Conservation (phyloP, 371 early-diverging fungal genomes). For the Lichtheimia corymbifera region DNA sequence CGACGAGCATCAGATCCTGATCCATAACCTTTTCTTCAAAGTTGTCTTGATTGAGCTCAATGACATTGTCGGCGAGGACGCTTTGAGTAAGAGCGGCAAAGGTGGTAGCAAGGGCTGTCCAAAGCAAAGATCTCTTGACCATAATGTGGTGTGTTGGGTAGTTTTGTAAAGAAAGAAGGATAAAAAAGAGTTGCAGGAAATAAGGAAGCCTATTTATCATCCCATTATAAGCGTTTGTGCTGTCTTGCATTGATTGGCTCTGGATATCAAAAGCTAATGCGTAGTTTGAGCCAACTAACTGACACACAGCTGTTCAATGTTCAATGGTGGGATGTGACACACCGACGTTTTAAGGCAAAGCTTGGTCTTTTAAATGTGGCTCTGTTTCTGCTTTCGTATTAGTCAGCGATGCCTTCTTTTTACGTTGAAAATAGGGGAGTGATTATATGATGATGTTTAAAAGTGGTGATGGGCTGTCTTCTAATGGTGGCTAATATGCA, state of each 20-base stretch:
- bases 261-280: not conserved
- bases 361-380: too few species aligned
- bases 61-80: constrained; percentile 58
- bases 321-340: too few species aligned
- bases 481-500: too few species aligned
- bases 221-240: not conserved
- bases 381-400: too few species aligned
- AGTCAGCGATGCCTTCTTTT: too few species aligned
- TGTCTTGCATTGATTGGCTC: constrained; percentile 5
- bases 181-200: not conserved
- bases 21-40: constrained; percentile 65
- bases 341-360: too few species aligned
- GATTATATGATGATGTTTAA: too few species aligned
- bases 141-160: constrained; percentile 20
- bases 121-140: constrained; percentile 43
- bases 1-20: constrained; percentile 81
- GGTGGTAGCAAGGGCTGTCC: constrained; percentile 42
- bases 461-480: too few species aligned
- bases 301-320: too few species aligned
- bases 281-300: too few species aligned
- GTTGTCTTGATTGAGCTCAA: constrained; percentile 65
- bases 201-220: not conserved
- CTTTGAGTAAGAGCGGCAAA: constrained; percentile 41
- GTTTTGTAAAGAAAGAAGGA: constrained; percentile 13
- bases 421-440: too few species aligned